These are phyloP conservation scores for Plasmodium billcollinsi DNA, from an alignment of 169 alveolate genomes.

Conservation along the genomic window DNA sequence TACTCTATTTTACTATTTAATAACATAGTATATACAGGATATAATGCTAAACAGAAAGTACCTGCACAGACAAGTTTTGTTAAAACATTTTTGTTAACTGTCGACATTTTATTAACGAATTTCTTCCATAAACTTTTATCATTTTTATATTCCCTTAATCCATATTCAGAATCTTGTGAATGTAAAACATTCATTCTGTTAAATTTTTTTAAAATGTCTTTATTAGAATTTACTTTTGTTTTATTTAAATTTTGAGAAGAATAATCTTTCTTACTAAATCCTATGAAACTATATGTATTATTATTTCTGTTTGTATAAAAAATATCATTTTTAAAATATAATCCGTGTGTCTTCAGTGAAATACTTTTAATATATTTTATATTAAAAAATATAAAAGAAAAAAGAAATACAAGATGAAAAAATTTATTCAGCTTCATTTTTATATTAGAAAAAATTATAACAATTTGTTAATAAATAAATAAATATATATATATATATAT, in stretches of 20 bases:
- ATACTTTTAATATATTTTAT: slow-evolving; percentile 40
- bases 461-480: not conserved
- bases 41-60: slow-evolving; percentile 44
- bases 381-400: slow-evolving; percentile 21
- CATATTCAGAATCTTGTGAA: slow-evolving; percentile 52
- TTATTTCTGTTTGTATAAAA: slow-evolving; percentile 10
- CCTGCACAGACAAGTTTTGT: slow-evolving; percentile 38
- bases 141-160: slow-evolving; percentile 24
- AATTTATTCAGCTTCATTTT: slow-evolving; percentile 40
- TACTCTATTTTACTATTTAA: slow-evolving; percentile 58
- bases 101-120: slow-evolving; percentile 11
- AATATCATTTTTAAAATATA: slow-evolving; percentile 12
- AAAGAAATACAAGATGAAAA: slow-evolving; percentile 10
- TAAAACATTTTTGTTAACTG: slow-evolving; percentile 22
- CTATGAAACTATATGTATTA: slow-evolving; percentile 42
- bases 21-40: slow-evolving; percentile 32
- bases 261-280: slow-evolving; percentile 42
- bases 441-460: not conserved
- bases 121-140: slow-evolving; percentile 29
- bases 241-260: slow-evolving; percentile 32
- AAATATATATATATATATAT: not conserved
- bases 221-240: slow-evolving; percentile 20
- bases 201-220: slow-evolving; percentile 40
- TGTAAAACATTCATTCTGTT: slow-evolving; percentile 21
- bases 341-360: slow-evolving; percentile 2